These are phyloP conservation scores for Blastomyces silverae DNA, from an alignment of 2,329 filamentous ascomycete species.

Conservation along the genomic window DNA sequence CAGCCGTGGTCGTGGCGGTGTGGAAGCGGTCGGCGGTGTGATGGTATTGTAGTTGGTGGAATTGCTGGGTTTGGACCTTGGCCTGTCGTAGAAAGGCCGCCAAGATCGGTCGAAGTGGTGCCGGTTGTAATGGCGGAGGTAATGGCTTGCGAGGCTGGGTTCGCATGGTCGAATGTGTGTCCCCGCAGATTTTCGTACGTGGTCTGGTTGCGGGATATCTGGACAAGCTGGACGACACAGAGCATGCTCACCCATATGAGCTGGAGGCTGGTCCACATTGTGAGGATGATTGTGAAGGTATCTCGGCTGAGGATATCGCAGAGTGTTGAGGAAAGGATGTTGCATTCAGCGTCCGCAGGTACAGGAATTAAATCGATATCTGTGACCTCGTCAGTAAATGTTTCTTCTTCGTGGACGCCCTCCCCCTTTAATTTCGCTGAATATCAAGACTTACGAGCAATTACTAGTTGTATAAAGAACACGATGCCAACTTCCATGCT, in stretches of 20 bases:
- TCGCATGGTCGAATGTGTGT: constrained; percentile 54
- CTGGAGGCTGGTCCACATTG: constrained; percentile 74
- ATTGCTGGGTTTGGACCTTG: constrained; percentile 55
- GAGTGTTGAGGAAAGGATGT: constrained; percentile 64
- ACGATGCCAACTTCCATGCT: constrained; percentile 69
- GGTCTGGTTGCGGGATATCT: constrained; percentile 86
- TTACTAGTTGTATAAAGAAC: constrained; percentile 62
- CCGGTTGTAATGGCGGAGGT: constrained; percentile 65
- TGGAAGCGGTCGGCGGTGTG: constrained; percentile 44
- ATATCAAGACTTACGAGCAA: constrained; percentile 55
- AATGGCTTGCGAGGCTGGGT: constrained; percentile 52
- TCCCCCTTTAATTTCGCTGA: background rate
- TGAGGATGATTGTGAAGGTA: constrained; percentile 72
- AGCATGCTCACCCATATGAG: constrained; percentile 97
- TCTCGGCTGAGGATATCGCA: constrained; percentile 75
- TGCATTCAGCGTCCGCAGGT: constrained; percentile 53
- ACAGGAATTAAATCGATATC: constrained; percentile 57
- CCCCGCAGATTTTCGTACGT: constrained; percentile 96
- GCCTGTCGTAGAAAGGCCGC: constrained; percentile 61
- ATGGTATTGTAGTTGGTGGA: constrained; percentile 36
- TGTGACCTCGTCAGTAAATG: constrained; percentile 35
- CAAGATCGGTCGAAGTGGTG: constrained; percentile 57
- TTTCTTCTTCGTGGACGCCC: background rate
- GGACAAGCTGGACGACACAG: constrained; percentile 83
- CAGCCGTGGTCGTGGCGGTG: constrained; percentile 53